Evolutionary conservation across 495 filamentous ascomycete genomes (phyloP).

Genomic region (Aspergillus heteromorphus): DNA sequence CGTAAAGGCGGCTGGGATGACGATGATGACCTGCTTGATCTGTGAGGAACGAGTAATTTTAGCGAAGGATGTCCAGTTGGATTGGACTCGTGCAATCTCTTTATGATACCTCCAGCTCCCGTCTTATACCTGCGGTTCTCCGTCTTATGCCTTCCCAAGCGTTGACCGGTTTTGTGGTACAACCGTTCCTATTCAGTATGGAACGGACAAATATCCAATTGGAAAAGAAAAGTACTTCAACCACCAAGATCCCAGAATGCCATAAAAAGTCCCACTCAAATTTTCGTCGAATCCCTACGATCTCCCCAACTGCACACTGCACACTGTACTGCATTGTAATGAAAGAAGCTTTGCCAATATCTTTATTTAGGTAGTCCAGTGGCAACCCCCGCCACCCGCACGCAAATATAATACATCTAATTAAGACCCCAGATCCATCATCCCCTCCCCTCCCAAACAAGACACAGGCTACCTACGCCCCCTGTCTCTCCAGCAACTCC

Average conservation of each 20-base stretch:
- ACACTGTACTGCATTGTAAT: no score
- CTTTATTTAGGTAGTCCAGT: no score
- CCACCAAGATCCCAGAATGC: no score
- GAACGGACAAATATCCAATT: no score
- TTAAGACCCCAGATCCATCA: neutral
- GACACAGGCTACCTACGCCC: no score
- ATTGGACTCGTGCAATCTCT: constrained; percentile 4
- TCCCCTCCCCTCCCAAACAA: neutral
- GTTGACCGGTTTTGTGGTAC: neutral
- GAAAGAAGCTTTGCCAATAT: no score
- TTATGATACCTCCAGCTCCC: constrained; percentile 3
- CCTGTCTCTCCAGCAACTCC: constrained; percentile 39
- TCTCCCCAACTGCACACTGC: no score
- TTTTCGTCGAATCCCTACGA: no score
- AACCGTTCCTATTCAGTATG: no score
- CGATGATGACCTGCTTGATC: constrained; percentile 74
- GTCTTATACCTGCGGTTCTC: neutral
- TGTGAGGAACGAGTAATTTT: constrained; percentile 22
- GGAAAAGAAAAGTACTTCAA: no score
- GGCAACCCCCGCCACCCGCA: no score
- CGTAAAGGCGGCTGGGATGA: constrained; percentile 85
- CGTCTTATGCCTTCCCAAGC: neutral
- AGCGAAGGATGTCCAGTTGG: neutral
- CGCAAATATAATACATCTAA: constrained; percentile 12
- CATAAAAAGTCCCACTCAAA: no score